Conservation (phyloP, 306 rosid genomes). For the Medicago truncatula region DNA sequence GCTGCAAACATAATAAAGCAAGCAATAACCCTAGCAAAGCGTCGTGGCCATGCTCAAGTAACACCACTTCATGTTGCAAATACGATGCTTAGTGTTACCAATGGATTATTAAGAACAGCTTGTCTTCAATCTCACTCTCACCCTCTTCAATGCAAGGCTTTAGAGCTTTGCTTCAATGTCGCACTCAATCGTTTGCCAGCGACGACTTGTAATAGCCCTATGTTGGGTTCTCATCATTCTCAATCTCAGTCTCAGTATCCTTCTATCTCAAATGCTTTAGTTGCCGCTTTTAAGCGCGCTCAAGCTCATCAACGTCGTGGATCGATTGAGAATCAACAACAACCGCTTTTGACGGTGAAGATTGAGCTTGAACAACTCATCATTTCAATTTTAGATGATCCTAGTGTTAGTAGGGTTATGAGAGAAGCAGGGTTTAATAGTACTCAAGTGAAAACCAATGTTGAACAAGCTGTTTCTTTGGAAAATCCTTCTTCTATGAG, state of each 20-base stretch:
- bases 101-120: conserved; percentile 74
- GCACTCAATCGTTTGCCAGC: conserved; percentile 94
- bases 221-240: conserved; percentile 60
- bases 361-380: conserved; percentile 88
- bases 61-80: conserved; percentile 95
- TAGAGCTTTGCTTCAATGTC: conserved; percentile 97
- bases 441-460: conserved; percentile 85
- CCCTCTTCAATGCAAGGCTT: conserved; percentile 96
- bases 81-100: conserved; percentile 76
- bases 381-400: conserved; percentile 90
- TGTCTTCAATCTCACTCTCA: conserved; percentile 95
- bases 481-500: conserved; percentile 56
- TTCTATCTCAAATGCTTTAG: conserved; percentile 91
- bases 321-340: conserved; percentile 93
- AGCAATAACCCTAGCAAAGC: conserved; percentile 74
- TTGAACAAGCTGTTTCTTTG: conserved; percentile 80
- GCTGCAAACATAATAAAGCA: conserved; percentile 77
- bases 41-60: conserved; percentile 95
- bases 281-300: conserved; percentile 93
- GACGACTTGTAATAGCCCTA: conserved; percentile 65
- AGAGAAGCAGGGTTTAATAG: conserved; percentile 89
- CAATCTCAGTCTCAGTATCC: conserved; percentile 61
- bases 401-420: conserved; percentile 97
- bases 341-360: conserved; percentile 80
- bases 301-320: conserved; percentile 98